Base-by-base conservation (phyloP, 148 eudicot genomes). In the Camellia granthamiana region DNA sequence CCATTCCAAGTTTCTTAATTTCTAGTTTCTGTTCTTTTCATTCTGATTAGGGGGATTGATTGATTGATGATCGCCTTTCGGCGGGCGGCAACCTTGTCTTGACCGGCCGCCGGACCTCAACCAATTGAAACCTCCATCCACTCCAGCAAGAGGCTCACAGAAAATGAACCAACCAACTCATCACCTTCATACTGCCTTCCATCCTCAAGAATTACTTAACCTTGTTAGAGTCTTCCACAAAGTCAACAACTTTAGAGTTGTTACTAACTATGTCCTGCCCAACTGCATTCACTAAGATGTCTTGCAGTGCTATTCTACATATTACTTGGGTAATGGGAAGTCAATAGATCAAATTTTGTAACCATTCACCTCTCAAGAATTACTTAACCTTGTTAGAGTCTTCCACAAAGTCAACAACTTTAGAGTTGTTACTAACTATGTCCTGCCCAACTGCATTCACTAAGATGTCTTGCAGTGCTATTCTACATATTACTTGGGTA, bases 221-320 rank as follows among this genome's bases (percentile, higher is more conserved):
- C 83, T 80, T 80, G 71, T 54, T 56, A 74, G 19, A 55, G 30
- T 80, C 65, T 74, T 80, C 64, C 41, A 67, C 71, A 67, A 74
- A 80, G 51, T 80, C 78, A 62, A 80, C 83, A 64, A 80, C 83
- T 80, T 80, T 80, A 21, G 83, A 80, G 38, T 64, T 80, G 78
- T 80, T 80, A 42, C 71, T 62, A 18, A 80, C 44, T 38, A 80
- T 42, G 52, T 74, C 72, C 67, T 51, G 52, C 64, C 83, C 83
- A 38, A 80, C 83, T 15, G 83, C 83, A 6, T 65, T 80, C 63
- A 80, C 70, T 80, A 80, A 65, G 69, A 80, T 80, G 70, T 80
- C 83, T 80, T 80, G 83, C 72, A 80, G 19, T 64, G 78, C 64
- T 56, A 65, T 74, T 80, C 83, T 80, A 67, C 83, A 73, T 62